These are phyloP conservation scores for Xylaria sp. DNA, from an alignment of 2,329 filamentous ascomycete genomes.

Conservation along the genomic window DNA sequence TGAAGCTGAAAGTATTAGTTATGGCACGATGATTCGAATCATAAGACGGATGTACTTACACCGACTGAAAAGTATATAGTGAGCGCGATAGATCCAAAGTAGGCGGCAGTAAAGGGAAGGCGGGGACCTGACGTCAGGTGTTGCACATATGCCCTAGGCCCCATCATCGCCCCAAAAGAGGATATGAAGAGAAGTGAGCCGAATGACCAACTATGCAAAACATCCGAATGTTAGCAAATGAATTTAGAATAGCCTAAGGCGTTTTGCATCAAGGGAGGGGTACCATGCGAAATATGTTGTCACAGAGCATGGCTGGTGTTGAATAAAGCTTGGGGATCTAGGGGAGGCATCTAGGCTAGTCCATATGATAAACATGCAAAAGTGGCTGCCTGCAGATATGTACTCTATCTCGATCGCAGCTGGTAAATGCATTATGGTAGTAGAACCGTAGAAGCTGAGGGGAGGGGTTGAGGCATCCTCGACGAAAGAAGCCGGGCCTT, in stretches of 20 bases:
- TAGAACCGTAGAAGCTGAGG: conserved; percentile 36
- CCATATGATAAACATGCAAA: conserved; percentile 47
- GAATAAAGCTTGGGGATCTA: conserved; percentile 42
- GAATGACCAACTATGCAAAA: conserved; percentile 82
- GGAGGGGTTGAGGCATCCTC: conserved; percentile 35
- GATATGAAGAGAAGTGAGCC: conserved; percentile 89
- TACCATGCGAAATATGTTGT: conserved; percentile 30
- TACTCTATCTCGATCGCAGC: conserved; percentile 35
- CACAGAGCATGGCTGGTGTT: conserved; percentile 25
- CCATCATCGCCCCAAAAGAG: conserved; percentile 96
- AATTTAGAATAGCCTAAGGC: background rate
- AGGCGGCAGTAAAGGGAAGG: conserved; percentile 91
- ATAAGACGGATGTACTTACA: conserved; percentile 67
- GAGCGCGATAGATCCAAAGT: conserved; percentile 91
- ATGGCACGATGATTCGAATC: background rate
- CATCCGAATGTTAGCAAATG: conserved; percentile 48
- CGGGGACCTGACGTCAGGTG: conserved; percentile 87
- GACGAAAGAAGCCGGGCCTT: conserved; percentile 58
- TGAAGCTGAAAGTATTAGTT: conserved; percentile 70
- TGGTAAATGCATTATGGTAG: conserved; percentile 24
- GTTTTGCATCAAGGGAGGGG: background rate
- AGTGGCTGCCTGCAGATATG: conserved; percentile 48
- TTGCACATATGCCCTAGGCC: conserved; percentile 81
- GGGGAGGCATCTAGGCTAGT: conserved; percentile 42
- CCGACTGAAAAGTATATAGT: conserved; percentile 93